A percentile compares a stretch with the other conserved stretches of the same genome.
Conservation (phyloP, 257 asterid species). For the Solanum peruvianum region DNA sequence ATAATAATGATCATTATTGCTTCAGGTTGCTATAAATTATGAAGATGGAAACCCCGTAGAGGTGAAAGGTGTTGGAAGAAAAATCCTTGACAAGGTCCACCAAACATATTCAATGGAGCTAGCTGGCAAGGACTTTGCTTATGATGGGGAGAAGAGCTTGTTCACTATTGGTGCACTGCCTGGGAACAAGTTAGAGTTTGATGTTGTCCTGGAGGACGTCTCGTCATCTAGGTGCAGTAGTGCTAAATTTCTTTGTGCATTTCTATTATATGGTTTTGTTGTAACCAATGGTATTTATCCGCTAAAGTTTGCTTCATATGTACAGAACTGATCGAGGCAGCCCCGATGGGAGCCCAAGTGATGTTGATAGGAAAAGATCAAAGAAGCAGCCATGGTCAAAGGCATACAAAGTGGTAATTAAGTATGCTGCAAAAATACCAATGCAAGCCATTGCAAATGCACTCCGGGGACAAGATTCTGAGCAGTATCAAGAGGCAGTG, state of each 20-base stretch:
- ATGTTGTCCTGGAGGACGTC: slow-evolving; percentile 38
- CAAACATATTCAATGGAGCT: slow-evolving; percentile 35
- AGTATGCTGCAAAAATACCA: slow-evolving; percentile 58
- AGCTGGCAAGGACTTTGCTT: slow-evolving; percentile 36
- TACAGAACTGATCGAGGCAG: slow-evolving; percentile 28
- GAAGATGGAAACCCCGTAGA: slow-evolving; percentile 54
- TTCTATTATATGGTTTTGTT: not conserved
- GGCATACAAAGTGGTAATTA: slow-evolving; percentile 42
- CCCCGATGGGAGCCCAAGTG: slow-evolving; percentile 32
- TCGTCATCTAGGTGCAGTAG: slow-evolving; percentile 25
- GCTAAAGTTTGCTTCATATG: not conserved
- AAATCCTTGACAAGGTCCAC: slow-evolving; percentile 30
- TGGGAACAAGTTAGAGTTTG: slow-evolving; percentile 38
- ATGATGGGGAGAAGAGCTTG: slow-evolving; percentile 62
- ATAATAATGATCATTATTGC: not conserved
- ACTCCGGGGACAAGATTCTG: slow-evolving; percentile 45
- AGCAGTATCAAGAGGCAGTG: slow-evolving; percentile 62
- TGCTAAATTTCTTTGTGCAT: not conserved
- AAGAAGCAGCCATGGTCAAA: slow-evolving; percentile 30
- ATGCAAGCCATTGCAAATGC: slow-evolving; percentile 43
- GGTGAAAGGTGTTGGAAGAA: slow-evolving; percentile 55
- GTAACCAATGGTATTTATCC: not conserved
- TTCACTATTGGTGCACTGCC: slow-evolving; percentile 71
- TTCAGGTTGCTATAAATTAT: slow-evolving; percentile 42
- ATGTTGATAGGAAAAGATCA: slow-evolving; percentile 32